Conservation (phyloP, 2,329 filamentous ascomycete species). For the Fusarium coffeatum region DNA sequence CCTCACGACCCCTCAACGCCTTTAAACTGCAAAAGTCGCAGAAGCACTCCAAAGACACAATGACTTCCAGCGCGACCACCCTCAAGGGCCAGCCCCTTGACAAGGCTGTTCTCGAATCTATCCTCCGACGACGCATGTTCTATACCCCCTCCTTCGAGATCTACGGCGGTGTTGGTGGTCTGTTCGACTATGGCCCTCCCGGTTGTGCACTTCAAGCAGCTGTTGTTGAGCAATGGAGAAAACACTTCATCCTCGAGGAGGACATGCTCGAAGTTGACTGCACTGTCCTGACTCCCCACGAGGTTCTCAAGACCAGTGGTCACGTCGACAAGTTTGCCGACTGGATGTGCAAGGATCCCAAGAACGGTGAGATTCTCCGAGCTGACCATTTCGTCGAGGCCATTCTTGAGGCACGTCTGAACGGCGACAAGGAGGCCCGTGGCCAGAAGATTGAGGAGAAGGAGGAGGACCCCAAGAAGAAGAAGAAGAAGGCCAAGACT, state of each 20-base stretch:
- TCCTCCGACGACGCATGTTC: constrained; percentile 90
- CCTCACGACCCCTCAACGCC: constrained; percentile 47
- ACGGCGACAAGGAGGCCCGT: constrained; percentile 92
- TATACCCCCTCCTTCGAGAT: constrained; percentile 97
- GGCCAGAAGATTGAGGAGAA: constrained; percentile 83
- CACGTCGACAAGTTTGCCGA: constrained; percentile 99
- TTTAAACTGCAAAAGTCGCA: constrained; percentile 46
- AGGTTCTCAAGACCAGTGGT: constrained; percentile 93
- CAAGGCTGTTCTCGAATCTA: constrained; percentile 80
- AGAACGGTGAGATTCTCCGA: constrained; percentile 95
- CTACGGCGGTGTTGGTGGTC: constrained; percentile 87
- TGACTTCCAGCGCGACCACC: constrained; percentile 73
- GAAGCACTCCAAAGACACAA: constrained; percentile 48
- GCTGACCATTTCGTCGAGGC: constrained; percentile 98
- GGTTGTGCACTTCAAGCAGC: constrained; percentile 88
- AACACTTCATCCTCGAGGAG: constrained; percentile 92
- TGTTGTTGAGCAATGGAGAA: constrained; percentile 89
- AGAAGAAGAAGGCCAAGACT: constrained; percentile 90
- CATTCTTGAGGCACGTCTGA: constrained; percentile 85
- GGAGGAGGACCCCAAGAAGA: constrained; percentile 76
- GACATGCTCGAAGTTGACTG: constrained; percentile 97
- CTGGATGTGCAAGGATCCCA: constrained; percentile 99
- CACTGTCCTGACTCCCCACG: constrained; percentile 91
- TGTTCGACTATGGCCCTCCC: constrained; percentile 94
- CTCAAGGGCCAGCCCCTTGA: constrained; percentile 92